phyloP scores from a whole-genome alignment of 768 basidiomycete species.

The Inosperma sp. region DNA sequence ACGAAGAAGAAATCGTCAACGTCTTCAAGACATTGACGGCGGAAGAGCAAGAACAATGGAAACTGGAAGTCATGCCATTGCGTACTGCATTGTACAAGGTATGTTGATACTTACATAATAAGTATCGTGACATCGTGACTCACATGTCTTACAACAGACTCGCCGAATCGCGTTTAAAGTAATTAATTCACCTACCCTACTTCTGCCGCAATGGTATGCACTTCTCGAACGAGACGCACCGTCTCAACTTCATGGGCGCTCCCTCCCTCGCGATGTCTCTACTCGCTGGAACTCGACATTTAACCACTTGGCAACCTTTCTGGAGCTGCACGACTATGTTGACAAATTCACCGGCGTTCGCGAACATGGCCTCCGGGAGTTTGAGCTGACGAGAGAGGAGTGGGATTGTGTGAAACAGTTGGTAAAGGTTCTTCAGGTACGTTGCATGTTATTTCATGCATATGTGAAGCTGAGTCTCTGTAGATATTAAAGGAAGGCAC shows the following conservation, averaged over 20 bases:
- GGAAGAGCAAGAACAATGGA: background rate
- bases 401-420: slow-evolving; percentile 2
- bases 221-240: background rate
- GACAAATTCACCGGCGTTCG: background rate
- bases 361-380: background rate
- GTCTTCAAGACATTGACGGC: background rate
- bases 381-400: slow-evolving; percentile 1
- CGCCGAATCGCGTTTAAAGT: background rate
- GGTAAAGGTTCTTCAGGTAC: slow-evolving; percentile 1
- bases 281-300: background rate
- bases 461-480: background rate
- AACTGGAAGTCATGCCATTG: background rate
- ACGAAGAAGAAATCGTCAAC: slow-evolving; percentile 1
- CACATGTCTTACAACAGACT: background rate
- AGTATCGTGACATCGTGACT: background rate
- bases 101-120: background rate
- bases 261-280: slow-evolving; percentile 2
- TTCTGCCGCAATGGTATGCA: background rate
- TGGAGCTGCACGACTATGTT: background rate
- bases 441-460: background rate
- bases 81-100: background rate
- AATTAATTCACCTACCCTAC: background rate
- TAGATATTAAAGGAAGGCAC: slow-evolving; percentile 1
- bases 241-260: slow-evolving; percentile 1
- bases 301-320: background rate